Evolutionary conservation across 768 basidiomycete genomes (phyloP), one percentile per base, ranked within the genome.

Genomic region (Boletales sp.): DNA sequence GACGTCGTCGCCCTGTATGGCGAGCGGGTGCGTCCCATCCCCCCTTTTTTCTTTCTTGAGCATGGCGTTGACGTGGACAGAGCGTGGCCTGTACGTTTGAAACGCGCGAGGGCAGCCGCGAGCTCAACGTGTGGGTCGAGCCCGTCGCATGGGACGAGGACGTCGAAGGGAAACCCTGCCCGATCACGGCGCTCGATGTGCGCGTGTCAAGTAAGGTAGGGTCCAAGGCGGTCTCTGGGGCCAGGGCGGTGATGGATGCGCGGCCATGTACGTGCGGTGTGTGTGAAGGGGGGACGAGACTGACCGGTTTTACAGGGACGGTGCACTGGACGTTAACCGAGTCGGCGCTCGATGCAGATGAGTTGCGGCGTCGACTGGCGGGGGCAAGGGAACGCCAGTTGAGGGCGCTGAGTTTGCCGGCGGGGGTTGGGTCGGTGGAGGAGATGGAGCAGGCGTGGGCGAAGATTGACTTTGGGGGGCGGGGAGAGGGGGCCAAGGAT

Each of bases 61-160:
- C 45, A 0, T 30, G 17, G 2, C 51, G 5, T 7, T 27, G 24
- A 27, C 24, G 5, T 6, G 24, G 24, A 27, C 24, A 84, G 83
- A 79, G 80, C 40, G 71, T 89, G 30, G 71, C 68, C 56, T 80
- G 78, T 54, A 81, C 78, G 0, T 82, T 84, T 57, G 84, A 88
- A 59, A 84, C 85, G 8, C 60, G 62, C 42, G 72, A 77, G 30
- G 55, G 57, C 2, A 60, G 64, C 1, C 58, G 69, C 15, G 65
- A 72, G 17, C 66, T 92, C 63, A 75, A 79, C 15, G 74, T 87
- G 4, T 91, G 81, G 74, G 78, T 90, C 11, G 78, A 87, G 62
- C 88, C 86, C 15, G 67, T 65, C 2, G 72, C 77, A 14, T 79
- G 76, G 76, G 52, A 64, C 21, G 61, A 67, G n/a, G 67, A 65